Base-by-base conservation (phyloP, 139 green algal genomes). In the Volvox africanus region DNA sequence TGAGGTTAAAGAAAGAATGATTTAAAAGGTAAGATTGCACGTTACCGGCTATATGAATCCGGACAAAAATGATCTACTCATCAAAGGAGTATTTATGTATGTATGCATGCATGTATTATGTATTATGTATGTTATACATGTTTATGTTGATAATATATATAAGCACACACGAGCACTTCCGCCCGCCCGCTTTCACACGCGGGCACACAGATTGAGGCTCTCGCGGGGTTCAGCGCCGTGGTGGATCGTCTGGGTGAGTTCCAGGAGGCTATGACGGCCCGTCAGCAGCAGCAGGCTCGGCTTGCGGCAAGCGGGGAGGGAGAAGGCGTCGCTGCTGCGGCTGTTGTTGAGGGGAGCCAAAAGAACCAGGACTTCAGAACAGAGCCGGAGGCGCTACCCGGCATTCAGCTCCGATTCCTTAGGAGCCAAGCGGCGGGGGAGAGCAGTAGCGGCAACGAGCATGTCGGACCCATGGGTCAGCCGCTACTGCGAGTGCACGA, bases 241-340 rank as follows among this genome's bases (percentile, higher is more conserved):
- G 92, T 99, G 12, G 97, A 99, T 92, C 97, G 97, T 35, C 92
- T 99, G 82, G 97, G 97, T 1, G 93, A 99, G 82, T 98, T 99
- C 67, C 83, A 87, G 21, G 96, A 98, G 87, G 96, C 95, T 20
- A 93, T 98, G 83, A 93, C 17, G 6, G 76, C 69, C 1, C 85
- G 93, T 62, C 21, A 87, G 61, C 30, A 80, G n/a, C 77, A 84
- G 73, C 76, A 84, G 65, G 71, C 35, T 2, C 68, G 19, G 61
- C 89, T 82, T 26, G 35, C 21, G 50, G 30, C 5, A 1, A 20
- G 18, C 2, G 75, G 30, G 50, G 33, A 78, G 68, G 55, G 28
- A 0, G 24, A 20, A 35, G 55, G 82, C 28, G 90, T 69, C 55
- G 33, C 36, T 12, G 76, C 32, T 24, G 55, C 30, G 2, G 76